phyloP scores from a whole-genome alignment of 768 basidiomycete species.

The Serendipita indica region DNA sequence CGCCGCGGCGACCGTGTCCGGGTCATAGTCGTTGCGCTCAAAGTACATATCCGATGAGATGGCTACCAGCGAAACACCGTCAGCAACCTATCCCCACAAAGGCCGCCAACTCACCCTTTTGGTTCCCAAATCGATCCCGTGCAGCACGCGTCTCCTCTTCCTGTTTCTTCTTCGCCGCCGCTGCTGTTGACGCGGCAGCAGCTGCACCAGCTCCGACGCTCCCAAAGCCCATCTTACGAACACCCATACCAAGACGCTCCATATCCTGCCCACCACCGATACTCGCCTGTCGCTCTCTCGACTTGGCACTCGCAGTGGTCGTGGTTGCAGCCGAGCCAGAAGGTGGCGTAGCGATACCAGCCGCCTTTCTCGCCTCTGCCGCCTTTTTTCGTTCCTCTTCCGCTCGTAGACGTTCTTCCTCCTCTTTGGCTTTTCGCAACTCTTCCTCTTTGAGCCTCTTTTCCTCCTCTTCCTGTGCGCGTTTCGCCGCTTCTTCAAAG shows the following conservation, averaged over 20 bases:
- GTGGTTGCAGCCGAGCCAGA: slow-evolving; percentile 23
- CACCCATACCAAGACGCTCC: slow-evolving; percentile 49
- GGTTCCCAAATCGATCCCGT: slow-evolving; percentile 76
- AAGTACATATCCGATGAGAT: slow-evolving; percentile 99
- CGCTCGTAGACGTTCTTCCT: slow-evolving; percentile 57
- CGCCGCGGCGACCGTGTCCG: slow-evolving; percentile 53
- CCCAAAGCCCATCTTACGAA: slow-evolving; percentile 73
- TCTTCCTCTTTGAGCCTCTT: slow-evolving; percentile 83
- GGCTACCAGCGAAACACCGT: slow-evolving; percentile 23
- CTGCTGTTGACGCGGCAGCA: slow-evolving; percentile 31
- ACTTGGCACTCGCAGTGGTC: slow-evolving; percentile 18
- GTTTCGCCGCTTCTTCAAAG: slow-evolving; percentile 87
- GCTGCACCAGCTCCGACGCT: slow-evolving; percentile 52
- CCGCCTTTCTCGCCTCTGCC: slow-evolving; percentile 29
- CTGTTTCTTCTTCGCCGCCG: slow-evolving; percentile 25
- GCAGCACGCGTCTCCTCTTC: slow-evolving; percentile 66
- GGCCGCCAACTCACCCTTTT: slow-evolving; percentile 36
- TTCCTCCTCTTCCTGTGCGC: slow-evolving; percentile 77
- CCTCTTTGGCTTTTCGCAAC: slow-evolving; percentile 70
- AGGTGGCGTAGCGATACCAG: slow-evolving; percentile 25
- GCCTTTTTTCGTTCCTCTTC: slow-evolving; percentile 30
- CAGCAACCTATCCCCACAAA: slow-evolving; percentile 4
- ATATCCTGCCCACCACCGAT: slow-evolving; percentile 33
- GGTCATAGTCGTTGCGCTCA: slow-evolving; percentile 76
- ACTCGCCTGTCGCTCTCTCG: slow-evolving; percentile 20